Conservation (phyloP, 495 filamentous ascomycete genomes). For the Penicillium argentinense region DNA sequence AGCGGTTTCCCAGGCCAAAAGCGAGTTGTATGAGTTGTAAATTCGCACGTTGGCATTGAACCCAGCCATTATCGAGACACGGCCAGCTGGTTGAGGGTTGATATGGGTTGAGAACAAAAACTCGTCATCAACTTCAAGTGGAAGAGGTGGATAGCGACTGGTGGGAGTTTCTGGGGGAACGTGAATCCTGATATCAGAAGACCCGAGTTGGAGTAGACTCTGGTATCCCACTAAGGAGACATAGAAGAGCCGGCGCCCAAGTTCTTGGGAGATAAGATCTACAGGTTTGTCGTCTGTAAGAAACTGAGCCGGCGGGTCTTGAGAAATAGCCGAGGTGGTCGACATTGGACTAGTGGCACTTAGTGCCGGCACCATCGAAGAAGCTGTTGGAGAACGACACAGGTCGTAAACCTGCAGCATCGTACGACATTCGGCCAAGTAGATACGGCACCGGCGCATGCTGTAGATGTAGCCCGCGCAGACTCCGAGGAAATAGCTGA, state of each 20-base stretch:
- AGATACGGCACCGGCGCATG: slow-evolving; percentile 63
- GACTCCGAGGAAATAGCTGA: slow-evolving; percentile 79
- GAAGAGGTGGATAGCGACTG: slow-evolving; percentile 78
- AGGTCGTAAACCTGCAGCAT: slow-evolving; percentile 68
- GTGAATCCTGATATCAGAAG: slow-evolving; percentile 59
- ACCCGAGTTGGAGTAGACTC: slow-evolving; percentile 66
- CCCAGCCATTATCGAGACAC: slow-evolving; percentile 63
- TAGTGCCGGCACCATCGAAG: slow-evolving; percentile 6
- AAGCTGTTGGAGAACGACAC: slow-evolving; percentile 47
- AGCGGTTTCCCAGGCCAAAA: slow-evolving; percentile 69
- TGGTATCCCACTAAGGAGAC: slow-evolving; percentile 65
- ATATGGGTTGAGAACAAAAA: slow-evolving; percentile 65
- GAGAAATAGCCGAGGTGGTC: slow-evolving; percentile 23
- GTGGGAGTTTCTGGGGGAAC: slow-evolving; percentile 69
- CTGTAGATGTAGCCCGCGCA: slow-evolving; percentile 69
- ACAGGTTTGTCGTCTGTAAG: slow-evolving; percentile 29
- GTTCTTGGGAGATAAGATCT: slow-evolving; percentile 74
- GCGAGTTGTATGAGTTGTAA: slow-evolving; percentile 65
- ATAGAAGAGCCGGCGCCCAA: slow-evolving; percentile 79
- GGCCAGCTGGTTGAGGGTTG: slow-evolving; percentile 59
- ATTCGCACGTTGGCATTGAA: slow-evolving; percentile 77
- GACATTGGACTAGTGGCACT: slow-evolving; percentile 29
- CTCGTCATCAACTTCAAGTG: slow-evolving; percentile 76
- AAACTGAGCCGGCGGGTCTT: slow-evolving; percentile 14
- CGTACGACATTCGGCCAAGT: slow-evolving; percentile 70